Percentiles rank a stretch among this genome's conserved stretches.
Evolutionary conservation across 495 filamentous ascomycete genomes (phyloP).

Genomic region (Tuber microsphaerosporum): DNA sequence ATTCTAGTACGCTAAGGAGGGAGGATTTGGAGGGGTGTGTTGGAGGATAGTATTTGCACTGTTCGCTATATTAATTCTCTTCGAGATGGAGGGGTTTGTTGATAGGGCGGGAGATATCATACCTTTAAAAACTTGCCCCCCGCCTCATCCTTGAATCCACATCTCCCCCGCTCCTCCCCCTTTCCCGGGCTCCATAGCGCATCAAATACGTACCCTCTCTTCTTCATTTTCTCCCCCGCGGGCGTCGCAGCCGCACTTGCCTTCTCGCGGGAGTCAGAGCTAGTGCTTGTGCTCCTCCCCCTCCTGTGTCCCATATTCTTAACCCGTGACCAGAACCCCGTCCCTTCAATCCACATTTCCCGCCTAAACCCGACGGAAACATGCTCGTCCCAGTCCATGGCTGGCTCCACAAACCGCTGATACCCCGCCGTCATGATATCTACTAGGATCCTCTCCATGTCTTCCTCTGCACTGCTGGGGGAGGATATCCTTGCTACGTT

Average conservation of each 20-base stretch:
- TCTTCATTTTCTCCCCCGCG: conserved; percentile 28
- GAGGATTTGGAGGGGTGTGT: conserved; percentile 23
- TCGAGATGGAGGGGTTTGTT: not conserved
- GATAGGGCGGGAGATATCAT: not conserved
- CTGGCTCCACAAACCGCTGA: conserved; percentile 50
- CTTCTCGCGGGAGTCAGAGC: conserved; percentile 1
- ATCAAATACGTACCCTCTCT: conserved; percentile 38
- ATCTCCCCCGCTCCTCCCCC: conserved; percentile 25
- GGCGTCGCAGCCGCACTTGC: not conserved
- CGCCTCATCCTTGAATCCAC: conserved; percentile 39
- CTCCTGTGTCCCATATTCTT: conserved; percentile 24
- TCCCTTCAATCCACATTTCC: conserved; percentile 35
- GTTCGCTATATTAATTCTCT: conserved; percentile 2
- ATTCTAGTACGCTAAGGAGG: conserved; percentile 36
- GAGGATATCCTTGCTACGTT: conserved; percentile 66
- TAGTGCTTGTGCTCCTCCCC: conserved; percentile 8
- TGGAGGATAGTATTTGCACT: conserved; percentile 41
- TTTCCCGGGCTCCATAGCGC: conserved; percentile 19
- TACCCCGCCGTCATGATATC: conserved; percentile 59
- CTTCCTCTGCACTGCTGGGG: conserved; percentile 45
- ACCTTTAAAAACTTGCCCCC: conserved; percentile 38
- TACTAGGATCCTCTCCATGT: conserved; percentile 48
- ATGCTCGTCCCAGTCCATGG: conserved; percentile 8
- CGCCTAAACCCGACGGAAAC: conserved; percentile 23
- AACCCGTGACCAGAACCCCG: conserved; percentile 34